These are phyloP conservation scores for Euphorbia pulcherrima DNA, from an alignment of 345 rosid species.

Conservation along the genomic window DNA sequence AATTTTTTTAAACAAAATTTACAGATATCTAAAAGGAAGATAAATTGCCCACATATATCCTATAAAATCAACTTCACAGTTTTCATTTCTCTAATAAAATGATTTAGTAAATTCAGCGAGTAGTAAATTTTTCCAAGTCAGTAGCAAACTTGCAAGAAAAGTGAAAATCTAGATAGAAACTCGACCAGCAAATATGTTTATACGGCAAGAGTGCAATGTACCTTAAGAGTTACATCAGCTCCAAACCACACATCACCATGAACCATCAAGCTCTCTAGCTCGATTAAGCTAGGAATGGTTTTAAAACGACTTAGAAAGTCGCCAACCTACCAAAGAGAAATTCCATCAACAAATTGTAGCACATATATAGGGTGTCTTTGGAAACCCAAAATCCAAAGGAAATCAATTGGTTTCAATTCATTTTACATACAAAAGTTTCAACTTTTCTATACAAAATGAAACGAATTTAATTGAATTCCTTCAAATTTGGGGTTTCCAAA, in stretches of 20 bases:
- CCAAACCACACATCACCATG: slow-evolving; percentile 69
- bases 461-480: too few relatives aligned
- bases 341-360: neutral
- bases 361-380: neutral
- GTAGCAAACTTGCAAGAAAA: neutral
- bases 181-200: neutral
- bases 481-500: too few relatives aligned
- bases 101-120: too few relatives aligned
- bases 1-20: too few relatives aligned
- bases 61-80: too few relatives aligned
- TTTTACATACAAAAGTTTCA: too few relatives aligned
- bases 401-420: too few relatives aligned
- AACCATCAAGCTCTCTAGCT: slow-evolving; percentile 53
- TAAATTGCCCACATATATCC: too few relatives aligned
- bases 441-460: too few relatives aligned
- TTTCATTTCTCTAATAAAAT: too few relatives aligned
- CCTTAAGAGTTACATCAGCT: slow-evolving; percentile 50
- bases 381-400: too few relatives aligned
- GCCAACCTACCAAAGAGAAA: slow-evolving; percentile 30
- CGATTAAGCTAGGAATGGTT: slow-evolving; percentile 52
- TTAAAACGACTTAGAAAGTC: slow-evolving; percentile 47
- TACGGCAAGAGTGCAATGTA: slow-evolving; percentile 15
- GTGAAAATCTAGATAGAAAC: neutral
- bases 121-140: neutral
- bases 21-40: too few relatives aligned